Base-by-base conservation (phyloP, 192 early-diverging fungal genomes). In the Phycomyces blakesleeanus region DNA sequence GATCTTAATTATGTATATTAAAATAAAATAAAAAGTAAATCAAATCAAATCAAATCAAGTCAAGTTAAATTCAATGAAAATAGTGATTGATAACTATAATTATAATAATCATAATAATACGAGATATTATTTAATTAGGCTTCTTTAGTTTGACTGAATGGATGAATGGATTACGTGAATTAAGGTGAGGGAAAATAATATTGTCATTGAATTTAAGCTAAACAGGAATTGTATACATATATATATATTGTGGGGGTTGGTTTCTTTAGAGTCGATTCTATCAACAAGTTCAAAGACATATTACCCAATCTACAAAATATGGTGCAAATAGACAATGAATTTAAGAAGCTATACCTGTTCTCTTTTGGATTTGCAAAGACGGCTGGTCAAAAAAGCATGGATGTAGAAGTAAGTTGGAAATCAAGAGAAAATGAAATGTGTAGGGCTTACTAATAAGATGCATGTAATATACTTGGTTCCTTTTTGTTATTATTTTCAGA, bases 331-430 rank as follows among this genome's bases (percentile, higher is more conserved):
- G 50, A 51, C 5, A 50, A 52, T 24, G 11, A 34, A 1, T 59
- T 63, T 18, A 63, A 54, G 20, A 27, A 69, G 11, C 34, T 69
- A 0, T 69, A 69, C 52, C 6, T 20, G 21, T 69, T 54, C 53
- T 37, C 29, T 12, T 69, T 63, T 41, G 24, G 53, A 1, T 69
- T 57, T 24, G 54, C 68, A 2, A 69, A 69, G 29, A 56, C 60
- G 1, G 57, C 34, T 22, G 21, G 42, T n/a, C 67, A 69, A 42
- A 69, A 63, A 42, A 69, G 67, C 42, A 69, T 69, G 67, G 67
- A 69, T 44, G 44, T 63, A 8, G 67, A 69, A 11, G 67, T 69
- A 63, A 58, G 59, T 18, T 6, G 14, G 6, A 14, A 14, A 47
- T n/a, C 3, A 3, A 12, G 44, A 14, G 15, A 47, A n/a, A 47